Conservation (phyloP, 257 asterid genomes). For the Oldenlandia corymbosa region DNA sequence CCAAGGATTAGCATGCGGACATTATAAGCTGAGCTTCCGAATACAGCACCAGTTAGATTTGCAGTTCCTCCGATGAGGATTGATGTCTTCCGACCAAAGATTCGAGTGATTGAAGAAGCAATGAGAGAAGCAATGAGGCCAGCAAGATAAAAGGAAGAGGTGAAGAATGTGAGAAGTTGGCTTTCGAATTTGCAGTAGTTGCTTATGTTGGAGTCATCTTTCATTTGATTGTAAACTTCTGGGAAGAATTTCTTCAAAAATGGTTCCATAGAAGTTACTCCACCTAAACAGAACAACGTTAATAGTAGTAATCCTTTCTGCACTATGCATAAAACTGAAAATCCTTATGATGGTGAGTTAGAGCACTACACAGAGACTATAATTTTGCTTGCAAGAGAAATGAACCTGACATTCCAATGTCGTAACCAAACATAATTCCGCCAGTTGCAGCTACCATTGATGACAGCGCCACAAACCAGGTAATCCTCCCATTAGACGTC, state of each 20-base stretch:
- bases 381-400: too few species aligned
- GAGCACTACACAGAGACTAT: too few species aligned
- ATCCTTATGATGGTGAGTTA: too few species aligned
- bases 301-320: too few species aligned
- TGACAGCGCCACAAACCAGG: too few species aligned
- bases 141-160: slow-evolving; percentile 52
- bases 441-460: too few species aligned
- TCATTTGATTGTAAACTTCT: slow-evolving; percentile 38
- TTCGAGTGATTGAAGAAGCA: slow-evolving; percentile 44
- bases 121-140: slow-evolving; percentile 51
- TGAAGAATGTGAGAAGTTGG: slow-evolving; percentile 46
- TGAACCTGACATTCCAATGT: too few species aligned
- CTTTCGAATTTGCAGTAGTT: slow-evolving; percentile 58
- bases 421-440: too few species aligned
- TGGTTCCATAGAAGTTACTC: too few species aligned
- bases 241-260: slow-evolving; percentile 15
- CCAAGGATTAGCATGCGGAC: slow-evolving; percentile 44
- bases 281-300: neutral
- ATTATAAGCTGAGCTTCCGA: slow-evolving; percentile 41
- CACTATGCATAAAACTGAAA: too few species aligned
- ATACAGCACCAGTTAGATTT: slow-evolving; percentile 38
- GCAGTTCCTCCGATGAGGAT: slow-evolving; percentile 44
- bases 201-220: slow-evolving; percentile 25
- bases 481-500: too few species aligned
- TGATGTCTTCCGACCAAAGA: slow-evolving; percentile 41